Evolutionary conservation across 139 green algal species (phyloP).

Genomic region (Haematococcus lacustris): DNA sequence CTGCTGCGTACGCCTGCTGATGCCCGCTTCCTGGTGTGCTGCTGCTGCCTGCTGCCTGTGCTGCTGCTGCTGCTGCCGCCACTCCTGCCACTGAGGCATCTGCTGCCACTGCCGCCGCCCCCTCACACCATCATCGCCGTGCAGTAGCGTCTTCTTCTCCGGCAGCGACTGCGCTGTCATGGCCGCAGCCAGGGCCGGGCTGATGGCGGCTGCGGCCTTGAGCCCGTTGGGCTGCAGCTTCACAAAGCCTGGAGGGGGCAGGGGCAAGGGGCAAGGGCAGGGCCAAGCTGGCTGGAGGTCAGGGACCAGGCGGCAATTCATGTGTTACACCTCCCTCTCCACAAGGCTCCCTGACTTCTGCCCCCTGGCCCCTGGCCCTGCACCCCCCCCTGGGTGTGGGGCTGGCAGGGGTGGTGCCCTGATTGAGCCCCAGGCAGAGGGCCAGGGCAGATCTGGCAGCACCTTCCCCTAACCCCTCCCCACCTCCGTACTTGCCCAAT

Average conservation of each 20-base stretch:
- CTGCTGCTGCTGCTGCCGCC: not conserved
- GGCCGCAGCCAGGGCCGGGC: conserved; percentile 1
- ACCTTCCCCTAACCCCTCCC: not conserved
- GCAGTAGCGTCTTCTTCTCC: conserved; percentile 19
- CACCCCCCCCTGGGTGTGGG: not conserved
- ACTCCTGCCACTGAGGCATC: not conserved
- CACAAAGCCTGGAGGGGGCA: not conserved
- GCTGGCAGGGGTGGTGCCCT: not conserved
- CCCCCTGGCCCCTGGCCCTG: not conserved
- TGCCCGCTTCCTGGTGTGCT: not conserved
- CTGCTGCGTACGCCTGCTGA: not conserved
- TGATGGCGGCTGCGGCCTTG: conserved; percentile 22
- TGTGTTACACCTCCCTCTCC: not conserved
- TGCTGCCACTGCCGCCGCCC: not conserved
- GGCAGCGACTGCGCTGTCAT: conserved; percentile 8
- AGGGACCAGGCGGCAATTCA: not conserved
- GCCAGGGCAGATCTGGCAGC: not conserved
- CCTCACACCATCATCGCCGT: conserved; percentile 23
- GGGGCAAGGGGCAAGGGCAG: not conserved
- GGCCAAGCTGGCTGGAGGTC: not conserved
- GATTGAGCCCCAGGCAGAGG: not conserved
- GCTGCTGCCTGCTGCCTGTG: not conserved
- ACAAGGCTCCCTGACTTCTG: not conserved
- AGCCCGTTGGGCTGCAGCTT: conserved; percentile 29
- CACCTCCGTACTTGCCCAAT: conserved; percentile 6